phyloP scores from a whole-genome alignment of 257 asterid species.

The Solanum piurae region DNA sequence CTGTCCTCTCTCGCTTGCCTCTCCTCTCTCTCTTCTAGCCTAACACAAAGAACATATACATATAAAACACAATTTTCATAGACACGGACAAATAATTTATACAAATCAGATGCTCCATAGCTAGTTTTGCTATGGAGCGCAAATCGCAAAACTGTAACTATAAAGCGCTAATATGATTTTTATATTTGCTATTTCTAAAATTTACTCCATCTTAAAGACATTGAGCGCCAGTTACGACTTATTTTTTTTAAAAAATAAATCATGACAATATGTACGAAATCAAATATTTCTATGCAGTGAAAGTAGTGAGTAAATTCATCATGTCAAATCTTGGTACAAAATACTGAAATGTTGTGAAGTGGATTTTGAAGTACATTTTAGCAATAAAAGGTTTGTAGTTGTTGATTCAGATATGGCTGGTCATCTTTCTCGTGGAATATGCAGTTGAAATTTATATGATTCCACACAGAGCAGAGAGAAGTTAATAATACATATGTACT shows the following conservation, averaged over 20 bases:
- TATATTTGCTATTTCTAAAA: too few species aligned
- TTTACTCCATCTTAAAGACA: background rate
- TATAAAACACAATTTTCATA: too few species aligned
- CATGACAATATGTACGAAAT: background rate
- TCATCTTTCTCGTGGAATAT: background rate
- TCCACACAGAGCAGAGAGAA: background rate
- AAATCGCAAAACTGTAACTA: too few species aligned
- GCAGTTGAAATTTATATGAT: background rate
- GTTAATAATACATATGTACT: too few species aligned
- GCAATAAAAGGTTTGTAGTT: background rate
- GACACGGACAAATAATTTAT: too few species aligned
- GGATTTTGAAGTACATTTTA: background rate
- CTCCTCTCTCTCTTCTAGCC: too few species aligned
- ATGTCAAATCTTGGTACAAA: background rate
- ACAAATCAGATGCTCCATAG: too few species aligned
- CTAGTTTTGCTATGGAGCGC: too few species aligned
- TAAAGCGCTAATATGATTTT: too few species aligned
- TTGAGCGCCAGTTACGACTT: background rate
- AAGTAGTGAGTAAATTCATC: background rate
- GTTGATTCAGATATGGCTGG: too few species aligned
- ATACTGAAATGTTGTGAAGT: background rate
- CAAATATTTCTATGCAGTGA: background rate
- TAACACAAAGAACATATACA: too few species aligned
- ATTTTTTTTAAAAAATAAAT: background rate
- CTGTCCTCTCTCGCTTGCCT: too few species aligned